Conservation (phyloP, 129 eudicot species). For the Rutidosis leptorrhynchoides region DNA sequence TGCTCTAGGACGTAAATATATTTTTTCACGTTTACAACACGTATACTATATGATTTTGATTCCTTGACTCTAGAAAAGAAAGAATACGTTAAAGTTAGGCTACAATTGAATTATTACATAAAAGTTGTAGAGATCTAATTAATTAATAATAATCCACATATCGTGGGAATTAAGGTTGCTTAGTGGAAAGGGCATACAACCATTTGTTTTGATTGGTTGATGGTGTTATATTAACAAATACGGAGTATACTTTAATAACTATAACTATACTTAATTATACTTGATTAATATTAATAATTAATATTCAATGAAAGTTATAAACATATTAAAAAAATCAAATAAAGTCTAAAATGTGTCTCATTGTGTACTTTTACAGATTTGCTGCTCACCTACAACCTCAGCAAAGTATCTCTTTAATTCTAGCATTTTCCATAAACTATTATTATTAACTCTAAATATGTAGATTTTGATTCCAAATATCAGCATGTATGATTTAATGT, state of each 20-base stretch:
- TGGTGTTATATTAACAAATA: no score
- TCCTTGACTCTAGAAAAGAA: slow-evolving; percentile 17
- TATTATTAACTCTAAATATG: not conserved
- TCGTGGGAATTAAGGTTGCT: slow-evolving; percentile 31
- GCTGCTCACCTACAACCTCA: slow-evolving; percentile 15
- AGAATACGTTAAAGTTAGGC: slow-evolving; percentile 28
- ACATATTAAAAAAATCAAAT: not conserved
- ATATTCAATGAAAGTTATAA: not conserved
- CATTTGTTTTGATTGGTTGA: not conserved
- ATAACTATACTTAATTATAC: not conserved
- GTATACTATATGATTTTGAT: not conserved
- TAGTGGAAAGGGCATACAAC: slow-evolving; percentile 29
- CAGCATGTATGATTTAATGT: slow-evolving; percentile 16
- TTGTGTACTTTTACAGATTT: slow-evolving; percentile 29
- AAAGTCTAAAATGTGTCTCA: slow-evolving; percentile 8
- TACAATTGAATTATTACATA: slow-evolving; percentile 20
- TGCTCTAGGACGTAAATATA: not conserved
- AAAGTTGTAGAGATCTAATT: slow-evolving; percentile 22
- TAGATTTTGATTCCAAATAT: slow-evolving; percentile 11
- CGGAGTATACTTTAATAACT: no score
- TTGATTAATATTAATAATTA: not conserved
- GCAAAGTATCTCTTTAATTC: slow-evolving; percentile 21
- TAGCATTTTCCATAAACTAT: slow-evolving; percentile 6
- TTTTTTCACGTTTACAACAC: not conserved
- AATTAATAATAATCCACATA: slow-evolving; percentile 9